A percentile compares a stretch with the other conserved stretches of the same genome.
Conservation (phyloP, 345 rosid species). For the Syzygium oleosum region DNA sequence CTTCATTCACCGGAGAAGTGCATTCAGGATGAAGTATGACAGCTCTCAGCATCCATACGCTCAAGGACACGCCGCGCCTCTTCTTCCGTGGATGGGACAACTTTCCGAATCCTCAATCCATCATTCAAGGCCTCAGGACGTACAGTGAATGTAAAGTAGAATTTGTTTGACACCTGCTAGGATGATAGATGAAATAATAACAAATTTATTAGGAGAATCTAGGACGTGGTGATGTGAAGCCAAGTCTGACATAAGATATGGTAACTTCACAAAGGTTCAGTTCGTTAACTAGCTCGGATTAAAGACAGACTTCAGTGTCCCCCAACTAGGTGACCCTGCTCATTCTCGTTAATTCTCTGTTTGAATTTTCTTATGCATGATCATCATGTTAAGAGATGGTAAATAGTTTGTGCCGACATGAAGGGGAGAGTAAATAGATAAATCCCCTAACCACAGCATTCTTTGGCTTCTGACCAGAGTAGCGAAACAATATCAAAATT, state of each 20-base stretch:
- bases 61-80: constrained; percentile 80
- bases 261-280: not conserved
- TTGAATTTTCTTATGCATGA: not conserved
- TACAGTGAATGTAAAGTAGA: constrained; percentile 80
- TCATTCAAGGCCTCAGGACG: constrained; percentile 64
- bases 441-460: not conserved
- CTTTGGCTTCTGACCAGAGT: not conserved
- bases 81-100: constrained; percentile 82
- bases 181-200: not conserved
- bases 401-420: not conserved
- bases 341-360: not conserved
- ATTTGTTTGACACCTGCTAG: constrained; percentile 67
- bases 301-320: not conserved
- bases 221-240: not conserved
- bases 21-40: constrained; percentile 1
- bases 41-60: constrained; percentile 68
- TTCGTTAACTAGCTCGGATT: not conserved
- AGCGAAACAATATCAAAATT: not conserved
- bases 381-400: not conserved
- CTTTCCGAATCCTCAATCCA: constrained; percentile 63
- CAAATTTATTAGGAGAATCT: not conserved
- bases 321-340: not conserved
- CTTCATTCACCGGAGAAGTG: not conserved
- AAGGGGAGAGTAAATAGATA: not conserved
- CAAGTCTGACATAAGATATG: not conserved